These are phyloP conservation scores for Barnettozyma californica DNA, from an alignment of 805 yeast species.

Conservation along the genomic window DNA sequence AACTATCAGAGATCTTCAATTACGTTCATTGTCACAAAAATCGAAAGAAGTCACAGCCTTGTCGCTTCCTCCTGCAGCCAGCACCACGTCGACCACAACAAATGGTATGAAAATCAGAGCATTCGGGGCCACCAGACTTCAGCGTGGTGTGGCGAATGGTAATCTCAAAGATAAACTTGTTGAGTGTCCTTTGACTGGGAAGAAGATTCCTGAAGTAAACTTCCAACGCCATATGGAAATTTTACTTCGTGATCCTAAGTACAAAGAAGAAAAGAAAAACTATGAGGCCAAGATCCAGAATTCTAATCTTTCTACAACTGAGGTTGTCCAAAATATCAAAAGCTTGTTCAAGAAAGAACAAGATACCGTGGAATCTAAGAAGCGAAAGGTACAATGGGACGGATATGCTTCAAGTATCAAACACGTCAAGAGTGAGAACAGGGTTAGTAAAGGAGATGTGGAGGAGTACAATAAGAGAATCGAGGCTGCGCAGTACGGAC, in stretches of 20 bases:
- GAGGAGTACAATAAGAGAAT: slow-evolving; percentile 21
- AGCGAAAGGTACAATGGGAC: slow-evolving; percentile 30
- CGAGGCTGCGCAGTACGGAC: slow-evolving; percentile 3
- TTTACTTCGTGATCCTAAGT: slow-evolving; percentile 71
- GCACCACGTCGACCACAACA: slow-evolving; percentile 30
- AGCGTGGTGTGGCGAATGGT: slow-evolving; percentile 22
- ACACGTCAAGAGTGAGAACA: slow-evolving; percentile 16
- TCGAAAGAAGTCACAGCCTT: slow-evolving; percentile 16
- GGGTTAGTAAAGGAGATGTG: slow-evolving; percentile 20
- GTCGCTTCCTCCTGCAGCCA: slow-evolving; percentile 15
- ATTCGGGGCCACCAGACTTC: slow-evolving; percentile 64
- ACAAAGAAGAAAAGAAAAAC: slow-evolving; percentile 57
- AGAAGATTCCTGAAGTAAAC: slow-evolving; percentile 60
- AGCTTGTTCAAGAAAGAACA: slow-evolving; percentile 32
- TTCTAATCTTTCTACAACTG: slow-evolving; percentile 46
- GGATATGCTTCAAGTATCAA: slow-evolving; percentile 27
- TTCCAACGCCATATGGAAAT: slow-evolving; percentile 69
- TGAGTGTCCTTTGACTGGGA: slow-evolving; percentile 76
- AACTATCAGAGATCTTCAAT: slow-evolving; percentile 51
- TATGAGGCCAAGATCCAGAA: slow-evolving; percentile 52
- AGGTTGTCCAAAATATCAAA: slow-evolving; percentile 59
- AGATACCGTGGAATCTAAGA: slow-evolving; percentile 14
- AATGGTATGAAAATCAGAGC: slow-evolving; percentile 51
- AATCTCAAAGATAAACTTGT: slow-evolving; percentile 35
- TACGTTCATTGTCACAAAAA: slow-evolving; percentile 43